phyloP scores from a whole-genome alignment of 108 stramenopile species.

The Fragilaria radians region DNA sequence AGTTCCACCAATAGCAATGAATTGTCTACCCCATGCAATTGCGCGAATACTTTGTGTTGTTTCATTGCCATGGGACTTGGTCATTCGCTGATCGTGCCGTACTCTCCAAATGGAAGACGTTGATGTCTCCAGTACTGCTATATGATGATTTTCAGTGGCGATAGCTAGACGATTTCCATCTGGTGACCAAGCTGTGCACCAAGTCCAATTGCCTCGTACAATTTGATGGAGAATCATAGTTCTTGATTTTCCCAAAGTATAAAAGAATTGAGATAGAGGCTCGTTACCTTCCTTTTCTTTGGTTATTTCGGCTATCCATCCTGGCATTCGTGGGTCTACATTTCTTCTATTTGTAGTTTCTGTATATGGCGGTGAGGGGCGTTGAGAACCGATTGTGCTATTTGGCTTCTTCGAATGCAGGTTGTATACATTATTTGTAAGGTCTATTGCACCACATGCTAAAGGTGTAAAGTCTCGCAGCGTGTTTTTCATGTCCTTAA shows the following conservation, averaged over 20 bases:
- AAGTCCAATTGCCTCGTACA: slow-evolving; percentile 39
- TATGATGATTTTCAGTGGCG: slow-evolving; percentile 65
- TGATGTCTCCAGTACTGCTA: slow-evolving; percentile 49
- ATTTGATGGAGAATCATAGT: too few relatives aligned
- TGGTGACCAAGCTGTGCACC: slow-evolving; percentile 66
- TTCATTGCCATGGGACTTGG: slow-evolving; percentile 16
- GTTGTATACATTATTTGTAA: background rate
- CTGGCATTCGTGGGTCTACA: slow-evolving; percentile 20
- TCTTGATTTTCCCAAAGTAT: background rate
- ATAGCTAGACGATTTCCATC: slow-evolving; percentile 56
- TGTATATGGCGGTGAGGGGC: slow-evolving; percentile 1
- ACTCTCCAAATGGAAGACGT: slow-evolving; percentile 51
- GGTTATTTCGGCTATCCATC: slow-evolving; percentile 18
- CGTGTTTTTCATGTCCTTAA: background rate
- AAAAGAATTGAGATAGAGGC: background rate
- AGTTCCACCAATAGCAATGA: slow-evolving; percentile 63
- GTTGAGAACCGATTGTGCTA: background rate
- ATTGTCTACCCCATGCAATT: slow-evolving; percentile 57
- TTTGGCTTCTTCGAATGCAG: background rate
- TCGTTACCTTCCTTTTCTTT: background rate
- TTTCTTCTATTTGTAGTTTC: slow-evolving; percentile 2
- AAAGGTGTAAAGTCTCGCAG: background rate
- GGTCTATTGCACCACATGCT: background rate
- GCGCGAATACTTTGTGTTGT: slow-evolving; percentile 53
- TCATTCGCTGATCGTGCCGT: slow-evolving; percentile 37